Evolutionary conservation across 164 flowering plant species (phyloP).

Genomic region (Chloranthus sessilifolius): DNA sequence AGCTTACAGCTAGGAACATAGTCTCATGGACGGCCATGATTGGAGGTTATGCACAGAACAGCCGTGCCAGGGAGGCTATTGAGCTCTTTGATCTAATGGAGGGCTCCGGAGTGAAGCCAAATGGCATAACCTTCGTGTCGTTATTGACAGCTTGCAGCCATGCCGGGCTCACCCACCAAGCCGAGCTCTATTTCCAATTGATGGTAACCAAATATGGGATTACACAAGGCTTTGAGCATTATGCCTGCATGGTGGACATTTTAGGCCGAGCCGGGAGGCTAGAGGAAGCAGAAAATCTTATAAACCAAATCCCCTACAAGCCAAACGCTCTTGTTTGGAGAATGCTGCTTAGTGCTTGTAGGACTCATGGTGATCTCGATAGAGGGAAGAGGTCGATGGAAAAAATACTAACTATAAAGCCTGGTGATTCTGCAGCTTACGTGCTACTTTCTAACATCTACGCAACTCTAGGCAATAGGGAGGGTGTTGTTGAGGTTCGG

Average conservation of each 20-base stretch:
- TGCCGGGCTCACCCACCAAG: conserved; percentile 13
- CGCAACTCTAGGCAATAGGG: conserved; percentile 15
- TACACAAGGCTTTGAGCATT: conserved; percentile 15
- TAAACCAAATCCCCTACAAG: conserved; percentile 10
- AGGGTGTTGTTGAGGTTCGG: conserved; percentile 10
- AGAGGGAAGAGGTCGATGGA: conserved; percentile 13
- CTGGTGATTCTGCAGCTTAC: conserved; percentile 16
- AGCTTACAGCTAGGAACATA: conserved; percentile 2
- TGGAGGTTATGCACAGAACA: conserved; percentile 19
- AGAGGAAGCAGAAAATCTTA: conserved; percentile 19
- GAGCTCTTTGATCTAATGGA: conserved; percentile 16
- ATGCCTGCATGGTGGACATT: conserved; percentile 16
- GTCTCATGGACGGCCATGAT: conserved; percentile 21
- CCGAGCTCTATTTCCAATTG: conserved; percentile 7
- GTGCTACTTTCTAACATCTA: conserved; percentile 23
- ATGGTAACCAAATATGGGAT: conserved; percentile 14
- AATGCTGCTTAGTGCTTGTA: conserved; percentile 15
- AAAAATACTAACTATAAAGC: conserved; percentile 13
- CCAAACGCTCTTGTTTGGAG: conserved; percentile 18
- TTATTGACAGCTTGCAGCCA: conserved; percentile 17
- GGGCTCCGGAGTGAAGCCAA: conserved; percentile 8
- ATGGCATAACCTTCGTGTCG: conserved; percentile 10
- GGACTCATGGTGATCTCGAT: conserved; percentile 10
- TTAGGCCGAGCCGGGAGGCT: conserved; percentile 13
- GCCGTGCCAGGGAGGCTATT: conserved; percentile 10